Evolutionary conservation across 495 filamentous ascomycete genomes (phyloP), one percentile per base, ranked within the genome.

Genomic region (Penicillium tannophilum): DNA sequence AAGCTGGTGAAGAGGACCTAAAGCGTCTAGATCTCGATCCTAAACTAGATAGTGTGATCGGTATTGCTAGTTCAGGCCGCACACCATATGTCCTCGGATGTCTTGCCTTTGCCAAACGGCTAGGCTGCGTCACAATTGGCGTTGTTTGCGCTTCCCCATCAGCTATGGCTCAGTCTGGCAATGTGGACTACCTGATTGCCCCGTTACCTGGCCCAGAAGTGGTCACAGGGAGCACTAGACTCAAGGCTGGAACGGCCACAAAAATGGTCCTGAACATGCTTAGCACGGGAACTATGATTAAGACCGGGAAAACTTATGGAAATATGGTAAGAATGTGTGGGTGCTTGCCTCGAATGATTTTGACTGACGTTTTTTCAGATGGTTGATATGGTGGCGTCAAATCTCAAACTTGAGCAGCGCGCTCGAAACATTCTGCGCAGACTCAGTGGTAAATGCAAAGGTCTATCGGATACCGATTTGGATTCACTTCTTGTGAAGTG

Each of bases 181-280:
- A 63, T 43, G 65, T 67, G n/a, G 69, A 74, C 24, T 63, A 58
- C 33, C 56, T 72, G 35, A 73, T 77, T 48, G 61, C 66, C 11
- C 67, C 72, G 30, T 39, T 77, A 1, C 66, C 72, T 0, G 74
- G 73, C 0, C 68, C 72, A 14, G 73, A 77, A 58, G 69, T 74
- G 14, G 65, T 77, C 2, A 74, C 74, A 41, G 74, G 74, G 11
- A 77, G 74, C 54, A 77, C 74, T 2, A 65, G 74, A 47, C 63
- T 77, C 17, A 77, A 77, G 43, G 72, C 71, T 1, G 74, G 74
- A 3, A 77, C 71, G 6, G 74, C 65, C 26, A 76, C 74, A 0
- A 77, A 77, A 56, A 42, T 76, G 54, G 65, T 76, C 3, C 46
- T 76, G 35, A 77, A 77, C 35, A 77, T 76, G 74, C 58, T 77